Base-by-base conservation (phyloP, 164 flowering plant species). In the Stephania cephalantha region DNA sequence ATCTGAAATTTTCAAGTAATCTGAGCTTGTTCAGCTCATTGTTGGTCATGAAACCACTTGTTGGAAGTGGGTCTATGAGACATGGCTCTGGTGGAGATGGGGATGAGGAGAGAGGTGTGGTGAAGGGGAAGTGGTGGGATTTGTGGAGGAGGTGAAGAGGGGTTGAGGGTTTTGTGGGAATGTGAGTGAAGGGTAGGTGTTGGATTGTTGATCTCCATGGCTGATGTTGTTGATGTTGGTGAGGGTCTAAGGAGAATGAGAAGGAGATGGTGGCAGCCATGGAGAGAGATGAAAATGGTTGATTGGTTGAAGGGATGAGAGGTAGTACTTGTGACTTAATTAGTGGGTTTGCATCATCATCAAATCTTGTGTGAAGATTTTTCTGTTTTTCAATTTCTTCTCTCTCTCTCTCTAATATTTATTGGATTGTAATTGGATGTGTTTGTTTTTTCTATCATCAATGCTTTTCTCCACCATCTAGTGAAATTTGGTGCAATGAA, bases 1-100 rank as follows among this genome's bases (percentile, higher is more conserved):
- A 88, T 10, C 65, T 68, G 64, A 85, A 92, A 50, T 85, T 80
- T 46, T 82, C 81, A 11, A 93, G 87, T 68, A 76, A 65, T 76
- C 80, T 81, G 53, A 90, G 88, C 83, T 82, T 87, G 13, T 85
- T 82, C 17, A 87, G 77, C 78, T 91, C 94, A 18, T 82, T 79
- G 8, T 81, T 73, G 74, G 77, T 82, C 13, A 91, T 72, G 71
- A 90, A 90, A 11, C 83, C 79, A 3, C 86, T 85, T 15, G 83
- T 72, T 52, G 74, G 76, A 46, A 71, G 45, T 71, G 70, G 29
- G 44, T 76, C 61, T 63, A 22, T 71, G 20, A 71, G 58, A 44
- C 31, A 71, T 44, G 70, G 18, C 15, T 71, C 46, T 35, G 75
- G 44, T 63, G 75, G 42, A 65, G 75, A 68, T 20, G 35, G 50